Percentiles rank a stretch among this genome's conserved stretches.
Conservation (phyloP, 1,284 basidiomycete species). For the Inonotus obliquus region DNA sequence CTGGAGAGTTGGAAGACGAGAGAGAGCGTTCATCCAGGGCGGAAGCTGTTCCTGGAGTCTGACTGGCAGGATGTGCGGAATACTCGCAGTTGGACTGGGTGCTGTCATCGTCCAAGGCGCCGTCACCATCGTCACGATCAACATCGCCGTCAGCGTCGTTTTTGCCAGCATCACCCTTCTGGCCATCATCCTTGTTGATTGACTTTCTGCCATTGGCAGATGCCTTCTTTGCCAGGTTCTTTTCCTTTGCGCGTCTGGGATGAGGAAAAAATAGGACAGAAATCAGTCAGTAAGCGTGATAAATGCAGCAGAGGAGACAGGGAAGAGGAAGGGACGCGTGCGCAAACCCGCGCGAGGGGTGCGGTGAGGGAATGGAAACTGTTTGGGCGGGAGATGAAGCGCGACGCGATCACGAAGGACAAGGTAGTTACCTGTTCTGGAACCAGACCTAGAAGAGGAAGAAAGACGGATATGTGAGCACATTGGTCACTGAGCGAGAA, state of each 20-base stretch:
- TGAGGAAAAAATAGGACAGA: neutral
- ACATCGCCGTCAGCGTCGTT: conserved; percentile 13
- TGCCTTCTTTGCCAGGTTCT: conserved; percentile 41
- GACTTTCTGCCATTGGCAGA: conserved; percentile 11
- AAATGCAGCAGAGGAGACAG: neutral
- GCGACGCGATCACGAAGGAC: neutral
- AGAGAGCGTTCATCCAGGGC: conserved; percentile 1
- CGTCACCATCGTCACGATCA: conserved; percentile 13
- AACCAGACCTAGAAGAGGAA: conserved; percentile 69
- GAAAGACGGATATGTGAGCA: conserved; percentile 1
- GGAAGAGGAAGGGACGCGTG: neutral
- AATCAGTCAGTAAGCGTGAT: conserved; percentile 2
- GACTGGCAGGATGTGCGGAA: conserved; percentile 1
- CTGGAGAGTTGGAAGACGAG: conserved; percentile 22
- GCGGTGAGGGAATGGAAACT: neutral
- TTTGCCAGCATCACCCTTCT: conserved; percentile 5
- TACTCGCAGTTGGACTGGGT: neutral
- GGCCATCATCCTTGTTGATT: conserved; percentile 4
- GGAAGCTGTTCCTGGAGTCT: neutral
- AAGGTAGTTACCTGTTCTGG: conserved; percentile 68
- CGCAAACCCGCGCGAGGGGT: neutral
- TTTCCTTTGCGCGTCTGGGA: conserved; percentile 76
- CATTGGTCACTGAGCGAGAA: neutral
- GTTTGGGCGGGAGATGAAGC: neutral
- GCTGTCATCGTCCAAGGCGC: conserved; percentile 1